Evolutionary conservation across 2,329 filamentous ascomycete genomes (phyloP).

Genomic region (Ascochyta lentis): DNA sequence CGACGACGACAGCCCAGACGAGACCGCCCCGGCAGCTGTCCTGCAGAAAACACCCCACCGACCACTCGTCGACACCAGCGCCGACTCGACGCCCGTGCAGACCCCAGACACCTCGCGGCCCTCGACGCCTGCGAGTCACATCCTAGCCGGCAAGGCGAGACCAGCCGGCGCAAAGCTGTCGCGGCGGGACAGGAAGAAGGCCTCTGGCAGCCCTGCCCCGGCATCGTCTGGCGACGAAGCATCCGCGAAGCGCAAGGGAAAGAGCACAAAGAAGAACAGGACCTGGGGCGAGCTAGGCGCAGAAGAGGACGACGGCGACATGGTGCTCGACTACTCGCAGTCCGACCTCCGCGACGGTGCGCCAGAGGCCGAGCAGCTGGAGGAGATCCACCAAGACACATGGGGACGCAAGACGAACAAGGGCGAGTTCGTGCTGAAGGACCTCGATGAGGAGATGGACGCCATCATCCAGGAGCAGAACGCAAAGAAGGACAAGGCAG

Average conservation of each 20-base stretch:
- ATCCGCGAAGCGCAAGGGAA: slow-evolving; percentile 62
- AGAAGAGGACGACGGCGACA: slow-evolving; percentile 79
- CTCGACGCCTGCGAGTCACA: slow-evolving; percentile 73
- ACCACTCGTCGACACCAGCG: slow-evolving; percentile 57
- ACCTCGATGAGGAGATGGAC: slow-evolving; percentile 91
- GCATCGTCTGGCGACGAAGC: slow-evolving; percentile 86
- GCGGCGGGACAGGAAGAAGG: slow-evolving; percentile 76
- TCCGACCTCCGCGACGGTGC: slow-evolving; percentile 58
- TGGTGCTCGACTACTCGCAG: slow-evolving; percentile 89
- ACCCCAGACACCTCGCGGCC: slow-evolving; percentile 82
- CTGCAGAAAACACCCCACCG: slow-evolving; percentile 53
- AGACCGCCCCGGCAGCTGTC: slow-evolving; percentile 59
- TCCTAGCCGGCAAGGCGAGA: slow-evolving; percentile 75
- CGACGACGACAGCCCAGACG: slow-evolving; percentile 57
- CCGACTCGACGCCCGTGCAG: slow-evolving; percentile 72
- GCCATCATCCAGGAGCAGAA: slow-evolving; percentile 85
- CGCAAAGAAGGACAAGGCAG: slow-evolving; percentile 53
- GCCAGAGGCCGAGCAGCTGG: slow-evolving; percentile 65
- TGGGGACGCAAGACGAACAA: slow-evolving; percentile 87
- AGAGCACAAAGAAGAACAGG: slow-evolving; percentile 79
- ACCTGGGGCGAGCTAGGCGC: slow-evolving; percentile 94
- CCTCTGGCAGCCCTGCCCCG: slow-evolving; percentile 61
- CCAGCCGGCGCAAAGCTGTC: slow-evolving; percentile 76
- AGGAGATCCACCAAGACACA: slow-evolving; percentile 76
- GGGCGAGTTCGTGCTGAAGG: slow-evolving; percentile 92